A percentile compares a stretch with the other conserved stretches of the same genome.
Evolutionary conservation across 768 basidiomycete genomes (phyloP).

Genomic region (Tylopilus sp.): DNA sequence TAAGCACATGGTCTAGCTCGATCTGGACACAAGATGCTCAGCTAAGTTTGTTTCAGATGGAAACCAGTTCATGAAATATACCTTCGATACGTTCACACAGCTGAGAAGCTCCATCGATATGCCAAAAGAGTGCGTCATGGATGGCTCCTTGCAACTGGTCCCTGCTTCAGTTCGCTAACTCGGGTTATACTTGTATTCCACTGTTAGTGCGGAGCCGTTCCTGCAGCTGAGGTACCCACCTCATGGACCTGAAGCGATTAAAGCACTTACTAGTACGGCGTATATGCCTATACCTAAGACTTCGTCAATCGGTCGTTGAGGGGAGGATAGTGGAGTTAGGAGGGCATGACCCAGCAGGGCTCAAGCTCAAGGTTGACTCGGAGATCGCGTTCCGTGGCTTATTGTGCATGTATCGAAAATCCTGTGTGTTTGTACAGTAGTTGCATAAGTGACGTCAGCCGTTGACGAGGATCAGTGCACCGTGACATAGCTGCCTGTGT

Average conservation of each 20-base stretch:
- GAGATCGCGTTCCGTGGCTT: no score
- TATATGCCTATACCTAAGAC: conserved; percentile 17
- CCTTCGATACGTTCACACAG: conserved; percentile 55
- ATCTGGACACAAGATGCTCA: not conserved
- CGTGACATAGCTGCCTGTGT: not conserved
- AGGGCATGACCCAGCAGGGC: not conserved
- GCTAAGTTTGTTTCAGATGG: conserved; percentile 42
- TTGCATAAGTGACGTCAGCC: not conserved
- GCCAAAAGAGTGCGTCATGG: conserved; percentile 48
- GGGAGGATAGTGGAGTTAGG: not conserved
- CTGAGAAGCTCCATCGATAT: conserved; percentile 48
- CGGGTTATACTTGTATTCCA: not conserved
- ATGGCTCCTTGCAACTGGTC: not conserved
- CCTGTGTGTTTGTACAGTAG: not conserved
- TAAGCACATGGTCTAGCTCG: conserved; percentile 31
- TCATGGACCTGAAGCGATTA: conserved; percentile 14
- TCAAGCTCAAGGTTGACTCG: not conserved
- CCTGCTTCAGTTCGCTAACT: conserved; percentile 1
- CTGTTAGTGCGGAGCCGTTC: conserved; percentile 20
- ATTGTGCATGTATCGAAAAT: not conserved
- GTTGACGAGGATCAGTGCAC: not conserved
- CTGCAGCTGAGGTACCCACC: conserved; percentile 25
- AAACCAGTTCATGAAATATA: conserved; percentile 47
- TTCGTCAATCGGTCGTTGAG: not conserved
- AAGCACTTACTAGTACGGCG: conserved; percentile 8